phyloP scores from a whole-genome alignment of 2,329 filamentous ascomycete species.

The Colletotrichum sp. region DNA sequence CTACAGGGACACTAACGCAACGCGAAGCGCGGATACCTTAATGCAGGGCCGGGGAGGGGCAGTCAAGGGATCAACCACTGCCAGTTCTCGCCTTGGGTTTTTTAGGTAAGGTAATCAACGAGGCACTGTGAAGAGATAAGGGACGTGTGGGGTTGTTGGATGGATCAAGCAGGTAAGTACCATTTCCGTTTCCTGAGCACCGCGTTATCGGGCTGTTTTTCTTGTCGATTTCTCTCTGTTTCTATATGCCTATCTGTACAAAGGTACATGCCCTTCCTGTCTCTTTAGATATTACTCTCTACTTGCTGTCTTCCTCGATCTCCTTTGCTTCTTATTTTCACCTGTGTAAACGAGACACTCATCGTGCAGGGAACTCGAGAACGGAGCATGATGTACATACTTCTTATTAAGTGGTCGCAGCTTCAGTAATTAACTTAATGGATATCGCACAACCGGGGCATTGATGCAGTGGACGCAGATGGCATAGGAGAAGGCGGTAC shows the following conservation, averaged over 20 bases:
- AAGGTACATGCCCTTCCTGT: neutral
- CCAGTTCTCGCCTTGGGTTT: neutral
- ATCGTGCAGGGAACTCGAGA: neutral
- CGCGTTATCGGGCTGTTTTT: neutral
- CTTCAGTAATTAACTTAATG: neutral
- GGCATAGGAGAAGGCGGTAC: neutral
- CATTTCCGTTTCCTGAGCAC: neutral
- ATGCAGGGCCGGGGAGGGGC: neutral
- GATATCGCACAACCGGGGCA: neutral
- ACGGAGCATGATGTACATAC: neutral
- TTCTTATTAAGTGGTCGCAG: neutral
- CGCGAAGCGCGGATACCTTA: neutral
- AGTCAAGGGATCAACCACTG: neutral
- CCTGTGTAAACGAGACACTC: neutral
- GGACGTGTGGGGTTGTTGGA: neutral
- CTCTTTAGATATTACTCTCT: neutral
- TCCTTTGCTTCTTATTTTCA: neutral
- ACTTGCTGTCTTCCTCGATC: neutral
- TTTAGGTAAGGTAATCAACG: neutral
- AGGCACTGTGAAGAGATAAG: neutral
- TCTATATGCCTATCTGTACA: neutral
- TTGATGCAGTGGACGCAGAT: neutral
- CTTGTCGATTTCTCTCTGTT: neutral
- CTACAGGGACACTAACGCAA: neutral
- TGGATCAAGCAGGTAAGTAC: neutral